Evolutionary conservation across 2,329 filamentous ascomycete species (phyloP).

Genomic region (Fusarium sp.): DNA sequence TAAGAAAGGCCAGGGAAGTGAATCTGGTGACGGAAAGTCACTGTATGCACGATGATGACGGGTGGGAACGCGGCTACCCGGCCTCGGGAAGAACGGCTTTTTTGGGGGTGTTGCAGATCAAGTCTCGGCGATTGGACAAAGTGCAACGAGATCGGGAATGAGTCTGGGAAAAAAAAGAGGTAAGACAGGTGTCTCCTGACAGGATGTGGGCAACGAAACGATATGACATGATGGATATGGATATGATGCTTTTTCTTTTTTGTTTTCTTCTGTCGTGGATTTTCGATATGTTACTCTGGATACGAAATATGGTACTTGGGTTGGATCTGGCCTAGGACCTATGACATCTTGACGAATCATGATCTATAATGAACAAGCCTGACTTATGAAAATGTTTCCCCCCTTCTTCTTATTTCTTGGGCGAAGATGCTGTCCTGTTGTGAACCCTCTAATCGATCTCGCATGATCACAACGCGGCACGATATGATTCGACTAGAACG

Average conservation of each 20-base stretch:
- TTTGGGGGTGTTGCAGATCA: slow-evolving; percentile 34
- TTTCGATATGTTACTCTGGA: slow-evolving; percentile 13
- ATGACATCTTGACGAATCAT: slow-evolving; percentile 44
- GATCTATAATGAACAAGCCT: slow-evolving; percentile 36
- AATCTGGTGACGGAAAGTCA: slow-evolving; percentile 15
- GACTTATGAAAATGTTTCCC: not conserved
- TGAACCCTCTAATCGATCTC: not conserved
- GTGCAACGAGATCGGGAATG: slow-evolving; percentile 15
- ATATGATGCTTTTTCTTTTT: not conserved
- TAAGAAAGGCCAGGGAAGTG: slow-evolving; percentile 10
- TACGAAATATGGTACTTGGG: slow-evolving; percentile 11
- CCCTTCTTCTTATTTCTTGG: not conserved
- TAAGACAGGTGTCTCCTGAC: slow-evolving; percentile 16
- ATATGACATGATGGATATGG: slow-evolving; percentile 15
- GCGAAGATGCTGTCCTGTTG: no score
- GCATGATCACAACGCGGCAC: not conserved
- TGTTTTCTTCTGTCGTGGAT: slow-evolving; percentile 5
- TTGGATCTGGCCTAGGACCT: slow-evolving; percentile 17
- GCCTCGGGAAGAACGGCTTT: slow-evolving; percentile 44
- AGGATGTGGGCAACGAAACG: slow-evolving; percentile 9
- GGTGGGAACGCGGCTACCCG: slow-evolving; percentile 29
- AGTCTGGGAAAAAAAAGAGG: slow-evolving; percentile 17
- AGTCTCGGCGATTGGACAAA: slow-evolving; percentile 35
- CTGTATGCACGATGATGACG: slow-evolving; percentile 43
- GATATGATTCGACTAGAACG: not conserved